Evolutionary conservation across 2,329 filamentous ascomycete species (phyloP).

Genomic region (Fusarium circinatum): DNA sequence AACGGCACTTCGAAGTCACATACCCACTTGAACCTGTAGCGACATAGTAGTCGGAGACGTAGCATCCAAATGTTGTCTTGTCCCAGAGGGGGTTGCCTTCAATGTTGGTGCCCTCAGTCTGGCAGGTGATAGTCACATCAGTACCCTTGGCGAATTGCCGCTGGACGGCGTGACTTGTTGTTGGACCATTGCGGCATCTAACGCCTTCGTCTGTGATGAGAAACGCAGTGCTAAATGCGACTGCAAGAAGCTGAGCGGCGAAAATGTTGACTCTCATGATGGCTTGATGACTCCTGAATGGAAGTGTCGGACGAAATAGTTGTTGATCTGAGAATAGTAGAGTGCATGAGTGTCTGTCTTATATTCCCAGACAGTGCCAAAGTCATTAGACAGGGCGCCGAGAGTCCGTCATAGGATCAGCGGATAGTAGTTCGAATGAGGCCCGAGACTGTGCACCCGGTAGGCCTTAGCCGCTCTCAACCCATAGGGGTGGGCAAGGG

Average conservation of each 20-base stretch:
- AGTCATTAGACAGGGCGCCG: accelerated
- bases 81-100: constrained; percentile 9
- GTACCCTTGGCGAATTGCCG: not conserved
- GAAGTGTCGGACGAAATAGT: accelerated
- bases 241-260: not conserved
- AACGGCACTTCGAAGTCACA: not conserved
- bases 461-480: accelerated
- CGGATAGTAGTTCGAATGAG: not conserved
- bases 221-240: not conserved
- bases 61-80: constrained; percentile 6
- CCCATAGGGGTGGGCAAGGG: not conserved
- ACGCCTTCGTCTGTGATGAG: constrained; percentile 13
- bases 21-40: constrained; percentile 1
- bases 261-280: not conserved
- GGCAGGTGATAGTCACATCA: constrained; percentile 12
- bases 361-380: not conserved
- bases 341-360: not conserved
- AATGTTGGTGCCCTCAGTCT: constrained; percentile 6
- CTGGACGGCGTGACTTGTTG: not conserved
- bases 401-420: accelerated
- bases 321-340: too few species aligned
- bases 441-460: too few species aligned
- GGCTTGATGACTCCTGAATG: too few species aligned
- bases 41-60: constrained; percentile 21
- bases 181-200: constrained; percentile 13